Base-by-base conservation (phyloP, 2,329 filamentous ascomycete species). In the Pestalotiopsis sp. region DNA sequence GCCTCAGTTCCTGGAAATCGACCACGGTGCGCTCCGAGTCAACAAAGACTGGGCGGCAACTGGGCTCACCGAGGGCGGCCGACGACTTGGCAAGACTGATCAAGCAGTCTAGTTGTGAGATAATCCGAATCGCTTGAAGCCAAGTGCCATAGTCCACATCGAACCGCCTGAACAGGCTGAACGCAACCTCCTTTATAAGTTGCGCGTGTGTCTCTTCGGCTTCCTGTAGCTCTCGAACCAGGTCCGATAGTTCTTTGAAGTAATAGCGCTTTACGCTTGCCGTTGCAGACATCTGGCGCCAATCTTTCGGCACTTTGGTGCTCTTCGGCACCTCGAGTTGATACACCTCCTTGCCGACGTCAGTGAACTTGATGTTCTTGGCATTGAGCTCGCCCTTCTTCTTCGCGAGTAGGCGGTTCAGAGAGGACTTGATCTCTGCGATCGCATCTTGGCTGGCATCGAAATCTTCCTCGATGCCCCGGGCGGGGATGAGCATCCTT, bases 281-380 rank as follows among this genome's bases (percentile, higher is more conserved):
- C 0, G 96, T 98, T 0, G 95, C 92, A 4, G 96, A 98, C 94
- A 98, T 98, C 77, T 98, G 95, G 71, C 94, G 91, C 95, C 96
- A 99, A 74, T 85, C 89, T 72, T 92, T 92, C 0, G 96, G 96
- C 2, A 99, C 90, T 80, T 97, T 97, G 76, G 93, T 84, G 1
- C 84, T 83, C 80, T 96, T 97, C 0, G 96, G 95, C 0, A 93
- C 92, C 78, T 99, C 96, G 12, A 99, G 86, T 80, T 99, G 95
- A 81, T 97, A 98, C 66, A 99, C 93, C 77, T 99, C 96, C 79
- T 99, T 99, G 70, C 96, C 96, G 7, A 97, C 92, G 77, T 98
- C 93, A 36, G 90, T 90, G 74, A 91, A 96, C 76, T 90, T 90
- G 70, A 95, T 86, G 0, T 87, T 87, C 72, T 87, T 92, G 69